Evolutionary conservation across 139 green algal genomes (phyloP), one percentile per base, ranked within the genome.

Genomic region (Nannochloris sp.): DNA sequence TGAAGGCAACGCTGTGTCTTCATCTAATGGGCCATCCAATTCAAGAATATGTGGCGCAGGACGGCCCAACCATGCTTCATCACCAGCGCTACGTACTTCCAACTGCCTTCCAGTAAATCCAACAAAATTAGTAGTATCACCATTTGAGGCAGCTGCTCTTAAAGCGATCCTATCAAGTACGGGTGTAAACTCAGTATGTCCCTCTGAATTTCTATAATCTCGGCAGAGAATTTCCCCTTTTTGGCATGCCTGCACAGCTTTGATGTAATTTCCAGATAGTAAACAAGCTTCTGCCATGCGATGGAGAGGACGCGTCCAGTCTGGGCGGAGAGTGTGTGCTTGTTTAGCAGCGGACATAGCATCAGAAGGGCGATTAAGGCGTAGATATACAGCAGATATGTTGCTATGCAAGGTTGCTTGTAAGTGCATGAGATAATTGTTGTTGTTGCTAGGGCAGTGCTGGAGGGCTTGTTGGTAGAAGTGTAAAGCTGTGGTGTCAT

Each of bases 51-150:
- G 55, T 3, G 81, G 81, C 0, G 80, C 81, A 2, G 67, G 37
- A 4, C 62, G 14, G 2, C 80, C 67, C 24, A 89, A 63, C 83
- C 83, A 90, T 2, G 83, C 83, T 13, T 90, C 83, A 19, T 85
- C 67, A 4, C 83, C 83, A 6, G 83, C 83, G 30, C 35, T 61
- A 9, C 82, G 54, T 27, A 87, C 81, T 60, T 88, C 64, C 12
- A 88, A 76, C 47, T 64, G 32, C 7, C 55, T 39, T 2, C 83
- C 83, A 42, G 78, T 67, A 39, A 81, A 90, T 0, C 76, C 82
- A 1, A 62, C 76, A 23, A 73, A 31, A 63, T 61, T n/a, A n/a
- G n/a, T n/a, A n/a, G n/a, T n/a, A n/a, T n/a, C n/a, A n/a, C n/a
- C n/a, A n/a, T n/a, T n/a, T 14, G 65, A 23, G 14, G 60, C 10